Conservation (phyloP, 768 basidiomycete species). For the Dioszegia crocea region DNA sequence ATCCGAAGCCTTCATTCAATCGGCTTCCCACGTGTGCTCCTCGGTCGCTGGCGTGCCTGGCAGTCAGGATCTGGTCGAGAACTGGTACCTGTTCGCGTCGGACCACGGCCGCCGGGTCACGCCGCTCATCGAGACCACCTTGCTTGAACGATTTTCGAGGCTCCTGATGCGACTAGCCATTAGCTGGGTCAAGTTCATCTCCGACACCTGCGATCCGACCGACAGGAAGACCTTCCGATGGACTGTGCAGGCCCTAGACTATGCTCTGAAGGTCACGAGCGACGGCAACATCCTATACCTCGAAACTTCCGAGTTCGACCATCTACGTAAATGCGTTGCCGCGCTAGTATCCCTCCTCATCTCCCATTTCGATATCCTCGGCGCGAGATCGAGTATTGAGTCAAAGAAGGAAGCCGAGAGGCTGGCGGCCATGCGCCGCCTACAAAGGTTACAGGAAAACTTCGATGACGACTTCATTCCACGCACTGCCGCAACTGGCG, state of each 20-base stretch:
- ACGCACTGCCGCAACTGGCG: conserved; percentile 33
- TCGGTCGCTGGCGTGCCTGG: conserved; percentile 54
- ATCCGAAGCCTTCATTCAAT: conserved; percentile 87
- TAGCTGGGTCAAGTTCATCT: conserved; percentile 97
- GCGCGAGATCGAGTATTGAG: conserved; percentile 81
- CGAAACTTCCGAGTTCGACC: conserved; percentile 80
- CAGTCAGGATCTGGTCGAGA: conserved; percentile 62
- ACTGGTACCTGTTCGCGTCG: conserved; percentile 88
- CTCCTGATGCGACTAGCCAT: conserved; percentile 85
- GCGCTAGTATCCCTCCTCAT: conserved; percentile 96
- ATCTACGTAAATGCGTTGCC: conserved; percentile 84
- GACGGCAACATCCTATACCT: conserved; percentile 85
- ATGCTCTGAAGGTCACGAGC: conserved; percentile 78
- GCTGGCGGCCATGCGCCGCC: conserved; percentile 55
- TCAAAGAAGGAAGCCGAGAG: conserved; percentile 85
- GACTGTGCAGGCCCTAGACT: conserved; percentile 95
- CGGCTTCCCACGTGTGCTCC: conserved; percentile 74
- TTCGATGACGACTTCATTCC: conserved; percentile 47
- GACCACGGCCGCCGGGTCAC: conserved; percentile 89
- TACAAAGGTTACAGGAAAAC: conserved; percentile 57
- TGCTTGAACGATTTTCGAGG: conserved; percentile 68
- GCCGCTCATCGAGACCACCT: conserved; percentile 73
- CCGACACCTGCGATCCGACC: conserved; percentile 93
- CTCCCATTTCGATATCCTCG: conserved; percentile 95
- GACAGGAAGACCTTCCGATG: conserved; percentile 95